These are phyloP conservation scores for Gossypioides kirkii DNA, from an alignment of 345 rosid genomes.

Conservation along the genomic window DNA sequence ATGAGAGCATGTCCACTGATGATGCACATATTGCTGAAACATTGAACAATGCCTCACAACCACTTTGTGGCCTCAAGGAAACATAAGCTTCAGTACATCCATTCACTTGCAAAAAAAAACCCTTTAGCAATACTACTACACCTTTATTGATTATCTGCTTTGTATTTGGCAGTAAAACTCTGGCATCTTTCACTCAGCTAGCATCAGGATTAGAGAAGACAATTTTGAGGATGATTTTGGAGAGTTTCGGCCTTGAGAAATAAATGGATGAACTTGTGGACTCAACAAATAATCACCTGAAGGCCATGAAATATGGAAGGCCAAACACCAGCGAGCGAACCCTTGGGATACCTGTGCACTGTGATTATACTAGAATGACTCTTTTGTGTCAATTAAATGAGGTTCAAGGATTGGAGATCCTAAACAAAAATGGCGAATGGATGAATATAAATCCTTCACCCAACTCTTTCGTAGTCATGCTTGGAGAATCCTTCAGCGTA, in stretches of 20 bases:
- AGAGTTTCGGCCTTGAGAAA: slow-evolving; percentile 23
- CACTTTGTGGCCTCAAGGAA: slow-evolving; percentile 50
- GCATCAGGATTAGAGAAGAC: slow-evolving; percentile 1
- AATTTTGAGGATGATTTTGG: slow-evolving; percentile 23
- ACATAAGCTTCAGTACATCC: slow-evolving; percentile 34
- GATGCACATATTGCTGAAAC: slow-evolving; percentile 29
- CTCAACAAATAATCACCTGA: slow-evolving; percentile 3
- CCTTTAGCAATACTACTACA: not conserved
- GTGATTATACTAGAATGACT: slow-evolving; percentile 20
- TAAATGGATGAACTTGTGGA: slow-evolving; percentile 20
- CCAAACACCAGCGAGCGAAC: slow-evolving; percentile 30
- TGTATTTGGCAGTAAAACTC: slow-evolving; percentile 16
- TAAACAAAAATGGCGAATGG: slow-evolving; percentile 28
- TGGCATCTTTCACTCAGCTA: not conserved
- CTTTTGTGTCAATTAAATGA: slow-evolving; percentile 22
- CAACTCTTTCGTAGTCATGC: slow-evolving; percentile 4
- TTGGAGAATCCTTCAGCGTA: slow-evolving; percentile 27
- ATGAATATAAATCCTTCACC: slow-evolving; percentile 9
- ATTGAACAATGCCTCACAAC: slow-evolving; percentile 29
- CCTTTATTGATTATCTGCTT: not conserved
- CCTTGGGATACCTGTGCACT: slow-evolving; percentile 25
- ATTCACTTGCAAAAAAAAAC: not conserved
- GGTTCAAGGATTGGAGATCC: slow-evolving; percentile 30
- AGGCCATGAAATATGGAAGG: slow-evolving; percentile 22
- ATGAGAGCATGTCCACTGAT: slow-evolving; percentile 54